phyloP scores from a whole-genome alignment of 73 alveolate genomes.

The Paramecium biaurelia region DNA sequence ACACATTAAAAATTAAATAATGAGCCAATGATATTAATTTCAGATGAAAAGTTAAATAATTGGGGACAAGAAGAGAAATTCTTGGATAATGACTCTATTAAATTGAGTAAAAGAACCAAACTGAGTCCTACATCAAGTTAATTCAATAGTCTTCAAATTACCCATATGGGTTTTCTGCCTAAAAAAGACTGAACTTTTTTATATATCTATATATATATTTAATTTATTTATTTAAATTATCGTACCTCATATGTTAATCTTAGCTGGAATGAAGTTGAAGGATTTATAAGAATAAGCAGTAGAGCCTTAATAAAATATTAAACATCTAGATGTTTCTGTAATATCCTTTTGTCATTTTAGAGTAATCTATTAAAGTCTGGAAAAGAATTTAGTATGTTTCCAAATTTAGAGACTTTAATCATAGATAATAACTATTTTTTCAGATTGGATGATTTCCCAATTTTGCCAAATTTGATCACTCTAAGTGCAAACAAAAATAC shows the following conservation, averaged over 20 bases:
- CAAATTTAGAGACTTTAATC: background rate
- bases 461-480: background rate
- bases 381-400: background rate
- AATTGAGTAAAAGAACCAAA: background rate
- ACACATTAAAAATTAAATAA: background rate
- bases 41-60: background rate
- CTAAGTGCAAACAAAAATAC: slow-evolving; percentile 6
- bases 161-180: background rate
- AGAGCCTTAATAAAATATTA: background rate
- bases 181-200: background rate
- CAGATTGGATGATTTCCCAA: slow-evolving; percentile 13
- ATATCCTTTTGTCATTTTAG: background rate
- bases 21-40: background rate
- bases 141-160: background rate
- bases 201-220: background rate
- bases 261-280: background rate
- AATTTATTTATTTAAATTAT: background rate
- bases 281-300: background rate
- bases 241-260: background rate
- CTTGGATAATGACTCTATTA: background rate
- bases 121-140: background rate
- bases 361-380: slow-evolving; percentile 1
- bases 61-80: background rate
- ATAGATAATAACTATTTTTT: slow-evolving; percentile 17
- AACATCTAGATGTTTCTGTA: slow-evolving; percentile 25